Conservation (phyloP, 179 eudicot species). For the Spinacia oleracea region DNA sequence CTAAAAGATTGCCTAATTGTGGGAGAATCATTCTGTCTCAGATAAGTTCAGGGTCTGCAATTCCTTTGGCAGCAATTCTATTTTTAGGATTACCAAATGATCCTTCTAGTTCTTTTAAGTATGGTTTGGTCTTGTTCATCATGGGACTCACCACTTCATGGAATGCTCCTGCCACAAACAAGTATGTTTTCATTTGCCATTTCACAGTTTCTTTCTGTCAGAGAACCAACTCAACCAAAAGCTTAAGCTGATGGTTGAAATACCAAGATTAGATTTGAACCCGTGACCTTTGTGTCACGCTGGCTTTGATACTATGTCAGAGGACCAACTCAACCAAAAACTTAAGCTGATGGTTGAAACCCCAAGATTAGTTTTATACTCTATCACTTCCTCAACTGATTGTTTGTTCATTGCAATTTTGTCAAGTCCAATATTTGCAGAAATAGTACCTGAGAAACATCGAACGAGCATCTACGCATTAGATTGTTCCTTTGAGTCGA, state of each 20-base stretch:
- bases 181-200: constrained; percentile 37
- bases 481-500: constrained; percentile 70
- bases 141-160: constrained; percentile 81
- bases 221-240: too few relatives aligned
- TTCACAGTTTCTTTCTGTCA: too few relatives aligned
- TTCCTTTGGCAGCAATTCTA: constrained; percentile 70
- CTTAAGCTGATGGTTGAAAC: too few relatives aligned
- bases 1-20: constrained; percentile 45
- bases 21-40: constrained; percentile 74
- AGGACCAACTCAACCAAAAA: too few relatives aligned
- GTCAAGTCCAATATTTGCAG: constrained; percentile 85
- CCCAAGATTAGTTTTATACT: too few relatives aligned
- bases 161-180: constrained; percentile 87
- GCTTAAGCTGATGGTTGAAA: too few relatives aligned
- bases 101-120: constrained; percentile 45
- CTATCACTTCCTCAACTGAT: too few relatives aligned
- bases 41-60: constrained; percentile 66
- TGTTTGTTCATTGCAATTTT: neutral
- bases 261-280: too few relatives aligned
- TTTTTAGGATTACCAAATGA: constrained; percentile 58
- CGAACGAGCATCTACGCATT: constrained; percentile 79
- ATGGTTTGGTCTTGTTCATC: constrained; percentile 56
- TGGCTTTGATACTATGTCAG: too few relatives aligned
- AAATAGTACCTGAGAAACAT: constrained; percentile 72
- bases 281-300: too few relatives aligned